Evolutionary conservation across 2,329 filamentous ascomycete genomes (phyloP).

Genomic region (Ophiocordyceps sinensis): DNA sequence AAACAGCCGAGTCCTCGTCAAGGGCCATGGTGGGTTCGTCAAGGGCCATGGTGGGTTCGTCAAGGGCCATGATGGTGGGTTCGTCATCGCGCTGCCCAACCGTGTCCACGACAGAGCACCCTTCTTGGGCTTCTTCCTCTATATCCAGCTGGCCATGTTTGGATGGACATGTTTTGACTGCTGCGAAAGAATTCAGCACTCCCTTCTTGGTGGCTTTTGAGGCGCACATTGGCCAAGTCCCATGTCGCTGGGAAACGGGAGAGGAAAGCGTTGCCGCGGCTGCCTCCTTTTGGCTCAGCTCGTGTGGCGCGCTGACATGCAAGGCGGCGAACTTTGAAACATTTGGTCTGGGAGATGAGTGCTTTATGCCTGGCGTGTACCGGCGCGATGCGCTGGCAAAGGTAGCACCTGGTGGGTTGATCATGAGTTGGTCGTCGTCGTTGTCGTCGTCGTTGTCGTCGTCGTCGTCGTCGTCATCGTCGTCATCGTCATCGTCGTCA

Average conservation of each 20-base stretch:
- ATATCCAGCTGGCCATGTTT: too few species aligned
- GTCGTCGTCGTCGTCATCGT: background rate
- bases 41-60: background rate
- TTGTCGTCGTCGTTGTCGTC: background rate
- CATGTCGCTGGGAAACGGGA: constrained; percentile 12
- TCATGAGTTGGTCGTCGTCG: background rate
- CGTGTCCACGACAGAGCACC: background rate
- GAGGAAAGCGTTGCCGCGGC: constrained; percentile 12
- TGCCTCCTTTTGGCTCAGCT: constrained; percentile 3
- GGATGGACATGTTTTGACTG: too few species aligned
- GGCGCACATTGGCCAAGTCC: background rate
- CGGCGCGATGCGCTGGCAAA: background rate
- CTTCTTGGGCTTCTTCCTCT: background rate
- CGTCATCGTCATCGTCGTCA: background rate
- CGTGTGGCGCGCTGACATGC: constrained; percentile 5
- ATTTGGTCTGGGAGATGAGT: constrained; percentile 4
- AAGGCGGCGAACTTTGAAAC: constrained; percentile 1
- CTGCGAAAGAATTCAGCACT: too few species aligned
- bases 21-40: background rate
- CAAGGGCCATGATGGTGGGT: background rate
- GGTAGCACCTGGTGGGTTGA: constrained; percentile 3
- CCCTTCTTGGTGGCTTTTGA: background rate
- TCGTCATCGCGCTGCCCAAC: background rate
- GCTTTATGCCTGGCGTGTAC: constrained; percentile 4
- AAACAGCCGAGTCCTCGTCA: background rate